Evolutionary conservation across 768 basidiomycete genomes (phyloP), one percentile per base, ranked within the genome.

Genomic region (Hydnum rufescens): DNA sequence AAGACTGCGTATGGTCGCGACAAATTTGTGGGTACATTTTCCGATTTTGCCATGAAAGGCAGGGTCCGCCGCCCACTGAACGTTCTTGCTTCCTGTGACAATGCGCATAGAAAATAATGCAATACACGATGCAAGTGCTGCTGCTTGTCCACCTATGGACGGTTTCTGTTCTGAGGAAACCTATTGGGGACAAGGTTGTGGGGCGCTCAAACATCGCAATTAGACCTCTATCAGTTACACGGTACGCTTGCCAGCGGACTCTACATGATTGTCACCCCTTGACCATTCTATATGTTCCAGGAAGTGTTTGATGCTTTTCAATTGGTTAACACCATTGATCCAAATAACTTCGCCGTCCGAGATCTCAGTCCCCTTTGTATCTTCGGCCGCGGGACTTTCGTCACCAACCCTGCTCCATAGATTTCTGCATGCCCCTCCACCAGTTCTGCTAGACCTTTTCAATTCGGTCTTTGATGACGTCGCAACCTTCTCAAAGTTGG

Each of bases 81-180:
- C 34, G n/a, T n/a, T n/a, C n/a, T n/a, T n/a, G n/a, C n/a, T n/a
- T n/a, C n/a, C n/a, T n/a, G n/a, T n/a, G n/a, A n/a, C n/a, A n/a
- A n/a, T n/a, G n/a, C n/a, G n/a, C n/a, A n/a, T n/a, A 88, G 85
- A 89, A 89, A 86, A 60, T 87, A 52, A 76, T 89, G 53, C 86
- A 89, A 68, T 89, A 88, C 63, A 73, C 80, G 23, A 74, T 89
- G 56, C 75, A 76, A 46, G 66, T 86, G 49, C 83, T 78, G 63
- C 70, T 88, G 32, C 62, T 82, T 30, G 75, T 85, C 62, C 85
- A 89, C 39, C 49, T 39, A 51, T 32, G 54, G 48, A 34, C 52
- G 18, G 34, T 53, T 47, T 61, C 65, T 66, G 50, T 69, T 74
- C 32, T 51, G 49, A 30, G 42, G 42, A 18, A 53, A 23, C 32